Percentiles rank a stretch among this genome's conserved stretches.
Evolutionary conservation across 140 eudicot species (phyloP).

Genomic region (Bidens hawaiensis): DNA sequence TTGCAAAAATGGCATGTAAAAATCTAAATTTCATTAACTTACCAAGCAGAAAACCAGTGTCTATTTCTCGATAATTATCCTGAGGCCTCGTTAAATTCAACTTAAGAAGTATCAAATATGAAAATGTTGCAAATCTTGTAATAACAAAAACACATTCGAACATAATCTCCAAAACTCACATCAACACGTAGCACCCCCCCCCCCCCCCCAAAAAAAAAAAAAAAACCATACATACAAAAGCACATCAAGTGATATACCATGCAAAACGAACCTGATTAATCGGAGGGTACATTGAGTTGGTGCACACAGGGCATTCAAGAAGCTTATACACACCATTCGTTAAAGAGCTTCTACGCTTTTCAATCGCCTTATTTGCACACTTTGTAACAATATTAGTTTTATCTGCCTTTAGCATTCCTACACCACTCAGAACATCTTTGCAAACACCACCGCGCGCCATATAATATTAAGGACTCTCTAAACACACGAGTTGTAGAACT

Average conservation of each 20-base stretch:
- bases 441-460: conserved; percentile 42
- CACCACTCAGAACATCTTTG: conserved; percentile 35
- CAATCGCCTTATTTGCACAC: conserved; percentile 11
- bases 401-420: conserved; percentile 17
- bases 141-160: background rate
- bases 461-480: background rate
- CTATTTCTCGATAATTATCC: background rate
- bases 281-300: conserved; percentile 46
- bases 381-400: conserved; percentile 11
- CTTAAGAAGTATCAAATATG: background rate
- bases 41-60: background rate
- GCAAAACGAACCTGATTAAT: conserved; percentile 43
- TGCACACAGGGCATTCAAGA: conserved; percentile 40
- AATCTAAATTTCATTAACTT: background rate
- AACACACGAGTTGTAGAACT: background rate
- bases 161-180: background rate
- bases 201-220: too few species aligned
- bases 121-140: background rate
- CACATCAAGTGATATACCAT: background rate
- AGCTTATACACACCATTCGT: conserved; percentile 38
- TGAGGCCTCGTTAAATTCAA: background rate
- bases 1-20: background rate
- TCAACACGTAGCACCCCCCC: too few species aligned
- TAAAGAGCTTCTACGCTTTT: conserved; percentile 26
- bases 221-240: background rate